Evolutionary conservation across 257 asterid species (phyloP), one percentile per base, ranked within the genome.

Genomic region (Oldenlandia corymbosa): DNA sequence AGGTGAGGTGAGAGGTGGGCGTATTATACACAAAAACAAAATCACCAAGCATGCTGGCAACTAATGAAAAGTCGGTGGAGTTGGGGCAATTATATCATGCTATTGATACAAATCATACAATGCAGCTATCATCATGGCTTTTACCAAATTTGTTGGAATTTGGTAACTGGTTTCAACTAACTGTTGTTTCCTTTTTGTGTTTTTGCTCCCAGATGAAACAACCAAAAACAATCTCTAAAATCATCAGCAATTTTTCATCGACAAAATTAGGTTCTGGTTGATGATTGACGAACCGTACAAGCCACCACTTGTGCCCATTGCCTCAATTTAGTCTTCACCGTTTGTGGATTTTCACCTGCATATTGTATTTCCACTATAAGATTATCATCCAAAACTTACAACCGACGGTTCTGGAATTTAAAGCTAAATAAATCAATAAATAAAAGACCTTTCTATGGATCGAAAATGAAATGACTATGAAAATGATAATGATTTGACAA

Each of bases 281-380:
- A 73, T 66, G 86, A 69, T 77, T 84, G 90, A 64, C 88, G 93
- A 73, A 83, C 86, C 27, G 85, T 64, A 62, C 86, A 84, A n/a
- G 82, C 92, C 67, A 87, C 95, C 61, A 83, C 90, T 70, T 83
- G 95, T 51, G 90, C 92, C 95, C 95, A 87, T 67, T 81, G 95
- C 64, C 77, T 78, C 73, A 87, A 69, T 79, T 82, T 84, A 32
- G 88, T 84, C 85, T 87, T 87, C 81, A 87, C 78, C 48, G 71
- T 69, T 73, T 84, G 78, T 43, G 92, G 92, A 79, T 79, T 80
- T 34, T 84, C 87, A 47, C 83, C 95, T 87, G 32, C 66, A 62
- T 47, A 16, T 28, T 30, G 28, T 1, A 58, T 36, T 20, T n/a
- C 39, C 63, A 36, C 21, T n/a, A 58, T 58, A 20, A 36, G 32